A percentile compares a stretch with the other conserved stretches of the same genome.
phyloP scores from a whole-genome alignment of 2,329 filamentous ascomycete genomes.

The Penicillium hordei region DNA sequence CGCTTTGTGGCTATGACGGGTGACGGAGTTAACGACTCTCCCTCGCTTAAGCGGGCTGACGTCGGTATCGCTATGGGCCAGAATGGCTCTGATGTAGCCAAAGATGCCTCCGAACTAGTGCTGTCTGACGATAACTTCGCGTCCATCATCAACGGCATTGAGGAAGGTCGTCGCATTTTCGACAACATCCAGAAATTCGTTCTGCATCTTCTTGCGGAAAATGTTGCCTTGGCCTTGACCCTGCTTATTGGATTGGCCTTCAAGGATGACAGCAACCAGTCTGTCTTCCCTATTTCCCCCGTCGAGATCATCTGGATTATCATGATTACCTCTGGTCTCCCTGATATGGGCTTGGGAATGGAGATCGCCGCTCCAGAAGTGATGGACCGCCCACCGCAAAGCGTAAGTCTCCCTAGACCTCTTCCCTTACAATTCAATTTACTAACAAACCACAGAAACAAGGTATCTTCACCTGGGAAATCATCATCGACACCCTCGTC shows the following conservation, averaged over 20 bases:
- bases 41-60: slow-evolving; percentile 76
- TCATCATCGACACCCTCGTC: slow-evolving; percentile 75
- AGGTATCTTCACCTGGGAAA: slow-evolving; percentile 75
- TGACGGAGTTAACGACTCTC: slow-evolving; percentile 84
- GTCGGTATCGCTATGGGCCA: slow-evolving; percentile 86
- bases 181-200: slow-evolving; percentile 91
- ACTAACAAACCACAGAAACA: slow-evolving; percentile 43
- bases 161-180: slow-evolving; percentile 81
- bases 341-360: slow-evolving; percentile 83
- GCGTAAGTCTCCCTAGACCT: slow-evolving; percentile 21
- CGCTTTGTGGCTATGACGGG: slow-evolving; percentile 85
- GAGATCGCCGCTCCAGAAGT: slow-evolving; percentile 74
- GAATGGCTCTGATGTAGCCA: slow-evolving; percentile 80
- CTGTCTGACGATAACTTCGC: slow-evolving; percentile 83
- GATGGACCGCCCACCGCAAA: slow-evolving; percentile 76
- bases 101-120: slow-evolving; percentile 64
- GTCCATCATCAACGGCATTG: slow-evolving; percentile 78
- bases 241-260: slow-evolving; percentile 80
- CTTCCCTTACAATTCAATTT: neutral
- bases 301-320: slow-evolving; percentile 93
- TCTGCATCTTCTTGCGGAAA: slow-evolving; percentile 74
- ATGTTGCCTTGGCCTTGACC: slow-evolving; percentile 79
- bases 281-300: slow-evolving; percentile 81
- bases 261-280: slow-evolving; percentile 68
- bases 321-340: slow-evolving; percentile 84